Evolutionary conservation across 805 yeast genomes (phyloP), one percentile per base, ranked within the genome.

Genomic region (Yarrowia osloensis): DNA sequence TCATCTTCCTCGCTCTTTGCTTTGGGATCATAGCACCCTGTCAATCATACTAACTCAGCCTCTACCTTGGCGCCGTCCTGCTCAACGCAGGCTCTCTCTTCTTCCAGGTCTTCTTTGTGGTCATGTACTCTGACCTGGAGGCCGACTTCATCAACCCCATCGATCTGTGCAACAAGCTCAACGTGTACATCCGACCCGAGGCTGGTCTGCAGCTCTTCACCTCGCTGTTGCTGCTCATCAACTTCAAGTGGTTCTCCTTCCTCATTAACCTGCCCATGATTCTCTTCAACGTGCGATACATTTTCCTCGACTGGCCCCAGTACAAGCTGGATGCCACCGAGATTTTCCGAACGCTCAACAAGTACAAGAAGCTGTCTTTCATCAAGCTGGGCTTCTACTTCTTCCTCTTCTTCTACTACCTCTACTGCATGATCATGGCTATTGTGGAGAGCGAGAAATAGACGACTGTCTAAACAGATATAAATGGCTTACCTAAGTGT

Each of bases 311-410:
- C 73, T 61, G 66, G 66, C 91, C 91, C 78, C 88, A 87, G 79
- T 92, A 92, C 77, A 80, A 90, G 69, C 85, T 95, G 75, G 99
- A 94, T 78, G 98, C 99, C 68, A 94, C 99, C 46, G 99, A 95
- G 80, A 95, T 94, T 74, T 94, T 94, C 81, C 88, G 98, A 82
- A 93, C 98, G 37, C 85, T 94, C 74, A 85, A 89, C 74, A 90
- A 88, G 75, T 96, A 94, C 81, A 95, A 94, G 86, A 89, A 88
- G 77, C 98, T 91, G 79, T 84, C 91, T 66, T 94, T 93, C 76
- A 77, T 89, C 77, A 95, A 95, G 79, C 84, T 95, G 73, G 97
- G 95, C 9, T 91, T 91, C 85, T 93, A 91, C 78, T 83, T 95
- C 74, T 80, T 92, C 74, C 82, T 94, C 88, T 95, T 94, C 85